Evolutionary conservation across 441 rosid species (phyloP), one percentile per base, ranked within the genome.

Genomic region (Erodium chrysanthum): DNA sequence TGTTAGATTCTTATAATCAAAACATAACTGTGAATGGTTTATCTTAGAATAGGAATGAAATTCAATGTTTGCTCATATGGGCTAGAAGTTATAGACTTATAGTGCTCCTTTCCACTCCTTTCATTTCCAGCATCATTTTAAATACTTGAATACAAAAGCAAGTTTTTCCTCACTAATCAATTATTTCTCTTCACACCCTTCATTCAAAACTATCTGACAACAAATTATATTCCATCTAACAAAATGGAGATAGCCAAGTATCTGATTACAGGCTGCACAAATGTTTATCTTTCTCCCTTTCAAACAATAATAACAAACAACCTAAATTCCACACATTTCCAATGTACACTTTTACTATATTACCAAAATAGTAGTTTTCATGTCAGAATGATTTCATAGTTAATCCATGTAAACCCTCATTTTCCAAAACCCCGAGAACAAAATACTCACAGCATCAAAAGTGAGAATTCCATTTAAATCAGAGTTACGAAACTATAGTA

Each of bases 131-230:
- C 29, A 10, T 56, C 61, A 20, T 8, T 20, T 56, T 21, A 21
- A 56, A 56, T 56, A 56, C 61, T 10, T 22, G 23, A 18, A 54
- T 9, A 54, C 25, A 56, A 56, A 44, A 40, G 14, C 27, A 56
- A 56, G 27, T 56, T 56, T 56, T 22, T 56, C 63, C 63, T 22
- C 63, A 58, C 31, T 11, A 59, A 22, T 14, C 29, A 4, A 33
- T n/a, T 44, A 56, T 56, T 59, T 59, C 33, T 25, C 64, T 21
- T 59, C 33, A 21, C 31, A 23, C 64, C 64, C 31, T 25, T 59
- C 64, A 23, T 22, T 12, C 64, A 4, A 59, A 59, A 59, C 64
- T 59, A 22, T 22, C 17, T 12, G 29, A 21, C 33, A 23, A 59
- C 31, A 59, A 22, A 22, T 22, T 22, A 11, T 22, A 23, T 59